Percentiles rank a stretch among this genome's conserved stretches.
phyloP scores from a whole-genome alignment of 108 stramenopile genomes.

The Nitzschia inconspicua region DNA sequence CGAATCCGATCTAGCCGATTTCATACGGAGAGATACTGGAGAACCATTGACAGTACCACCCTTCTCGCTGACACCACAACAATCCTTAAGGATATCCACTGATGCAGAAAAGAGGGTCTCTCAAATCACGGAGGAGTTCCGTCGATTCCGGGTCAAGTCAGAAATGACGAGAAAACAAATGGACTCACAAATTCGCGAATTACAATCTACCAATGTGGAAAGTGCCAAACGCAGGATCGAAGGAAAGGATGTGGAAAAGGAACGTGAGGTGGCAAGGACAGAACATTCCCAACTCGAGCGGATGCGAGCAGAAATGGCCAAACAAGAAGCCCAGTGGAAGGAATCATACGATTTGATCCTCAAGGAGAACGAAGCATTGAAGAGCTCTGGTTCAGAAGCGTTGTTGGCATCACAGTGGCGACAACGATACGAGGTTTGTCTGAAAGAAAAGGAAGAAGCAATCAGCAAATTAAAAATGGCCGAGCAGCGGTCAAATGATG shows the following conservation, averaged over 20 bases:
- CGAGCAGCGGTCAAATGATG: constrained; percentile 35
- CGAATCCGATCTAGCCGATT: constrained; percentile 70
- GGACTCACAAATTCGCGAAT: constrained; percentile 71
- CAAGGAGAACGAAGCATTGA: constrained; percentile 79
- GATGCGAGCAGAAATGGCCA: constrained; percentile 54
- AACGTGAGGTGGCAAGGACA: constrained; percentile 3
- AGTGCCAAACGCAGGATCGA: constrained; percentile 69
- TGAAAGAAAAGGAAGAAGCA: constrained; percentile 81
- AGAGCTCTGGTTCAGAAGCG: constrained; percentile 84
- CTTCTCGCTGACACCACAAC: constrained; percentile 73
- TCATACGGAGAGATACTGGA: constrained; percentile 81
- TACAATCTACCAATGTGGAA: constrained; percentile 69
- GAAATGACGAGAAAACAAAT: constrained; percentile 82
- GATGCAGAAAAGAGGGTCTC: constrained; percentile 63
- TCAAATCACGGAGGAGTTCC: constrained; percentile 78
- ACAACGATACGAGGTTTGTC: constrained; percentile 82
- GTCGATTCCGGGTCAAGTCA: constrained; percentile 76
- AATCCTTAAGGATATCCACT: constrained; percentile 58
- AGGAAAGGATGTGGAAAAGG: constrained; percentile 38
- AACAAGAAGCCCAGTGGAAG: constrained; percentile 88
- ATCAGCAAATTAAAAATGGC: constrained; percentile 54
- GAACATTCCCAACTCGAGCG: constrained; percentile 47
- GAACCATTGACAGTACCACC: constrained; percentile 80
- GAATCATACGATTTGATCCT: constrained; percentile 80
- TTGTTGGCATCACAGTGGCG: constrained; percentile 90